phyloP scores from a whole-genome alignment of 208 protist genomes.

The Naegleria lovaniensis region DNA sequence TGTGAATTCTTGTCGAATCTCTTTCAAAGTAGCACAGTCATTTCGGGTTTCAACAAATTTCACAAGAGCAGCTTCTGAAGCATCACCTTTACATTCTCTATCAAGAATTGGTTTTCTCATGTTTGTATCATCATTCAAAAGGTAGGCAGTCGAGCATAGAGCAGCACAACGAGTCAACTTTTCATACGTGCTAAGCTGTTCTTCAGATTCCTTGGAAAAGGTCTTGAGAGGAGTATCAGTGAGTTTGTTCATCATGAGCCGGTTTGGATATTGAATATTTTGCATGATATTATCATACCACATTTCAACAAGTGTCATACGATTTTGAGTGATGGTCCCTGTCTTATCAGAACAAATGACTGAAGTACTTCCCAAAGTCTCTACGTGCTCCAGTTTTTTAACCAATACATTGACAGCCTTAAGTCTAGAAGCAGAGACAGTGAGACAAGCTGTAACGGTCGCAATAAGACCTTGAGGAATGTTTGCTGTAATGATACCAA shows the following conservation, averaged over 20 bases:
- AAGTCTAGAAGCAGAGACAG: slow-evolving; percentile 61
- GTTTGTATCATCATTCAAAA: background rate
- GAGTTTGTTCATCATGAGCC: no score
- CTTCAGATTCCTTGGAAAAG: no score
- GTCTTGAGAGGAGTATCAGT: no score
- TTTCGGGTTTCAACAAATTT: slow-evolving; percentile 13
- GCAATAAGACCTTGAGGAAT: slow-evolving; percentile 72
- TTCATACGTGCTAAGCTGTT: no score
- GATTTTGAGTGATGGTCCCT: slow-evolving; percentile 75
- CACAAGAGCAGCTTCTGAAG: slow-evolving; percentile 11
- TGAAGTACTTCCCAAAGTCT: slow-evolving; percentile 73
- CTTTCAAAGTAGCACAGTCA: background rate
- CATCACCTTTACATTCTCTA: background rate
- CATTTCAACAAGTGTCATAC: slow-evolving; percentile 52
- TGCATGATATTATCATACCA: slow-evolving; percentile 25
- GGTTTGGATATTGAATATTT: no score
- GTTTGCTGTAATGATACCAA: slow-evolving; percentile 68
- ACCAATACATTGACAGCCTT: slow-evolving; percentile 63
- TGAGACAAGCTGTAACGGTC: slow-evolving; percentile 61
- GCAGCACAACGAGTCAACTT: no score
- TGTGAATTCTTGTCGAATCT: background rate
- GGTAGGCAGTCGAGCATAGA: no score
- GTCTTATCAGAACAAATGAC: slow-evolving; percentile 76
- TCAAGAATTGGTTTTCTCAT: slow-evolving; percentile 28
- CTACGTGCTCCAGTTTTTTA: slow-evolving; percentile 63